phyloP scores from a whole-genome alignment of 2,329 filamentous ascomycete species.

The Calonectria fujianensis region DNA sequence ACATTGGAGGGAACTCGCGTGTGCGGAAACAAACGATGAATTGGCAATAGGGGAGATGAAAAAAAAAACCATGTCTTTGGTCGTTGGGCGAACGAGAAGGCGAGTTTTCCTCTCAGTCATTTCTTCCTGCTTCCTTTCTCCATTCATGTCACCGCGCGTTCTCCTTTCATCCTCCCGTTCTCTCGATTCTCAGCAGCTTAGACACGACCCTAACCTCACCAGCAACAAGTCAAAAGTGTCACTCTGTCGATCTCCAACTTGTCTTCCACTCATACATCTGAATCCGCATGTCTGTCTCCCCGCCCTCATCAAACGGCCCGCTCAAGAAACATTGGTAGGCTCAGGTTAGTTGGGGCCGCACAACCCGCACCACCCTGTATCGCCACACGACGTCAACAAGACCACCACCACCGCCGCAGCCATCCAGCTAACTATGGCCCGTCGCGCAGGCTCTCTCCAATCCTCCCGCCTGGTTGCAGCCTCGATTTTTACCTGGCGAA shows the following conservation, averaged over 20 bases:
- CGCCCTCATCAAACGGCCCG: slow-evolving; percentile 14
- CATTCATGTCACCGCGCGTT: not conserved
- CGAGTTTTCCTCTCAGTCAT: not conserved
- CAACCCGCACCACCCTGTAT: slow-evolving; percentile 32
- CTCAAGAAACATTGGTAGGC: slow-evolving; percentile 29
- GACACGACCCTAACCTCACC: not conserved
- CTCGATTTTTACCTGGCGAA: slow-evolving; percentile 26
- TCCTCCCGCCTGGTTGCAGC: slow-evolving; percentile 26
- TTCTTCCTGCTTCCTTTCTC: slow-evolving; percentile 2
- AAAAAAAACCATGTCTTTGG: not conserved
- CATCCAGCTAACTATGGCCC: slow-evolving; percentile 24
- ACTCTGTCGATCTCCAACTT: slow-evolving; percentile 23
- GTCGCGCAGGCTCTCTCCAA: slow-evolving; percentile 9
- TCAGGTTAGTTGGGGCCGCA: slow-evolving; percentile 26
- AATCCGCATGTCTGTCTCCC: slow-evolving; percentile 24
- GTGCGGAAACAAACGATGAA: not conserved
- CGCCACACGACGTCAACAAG: slow-evolving; percentile 35
- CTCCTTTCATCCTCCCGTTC: not conserved
- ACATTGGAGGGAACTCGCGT: not conserved
- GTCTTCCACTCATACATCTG: slow-evolving; percentile 27
- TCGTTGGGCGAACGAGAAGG: slow-evolving; percentile 3
- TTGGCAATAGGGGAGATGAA: not conserved
- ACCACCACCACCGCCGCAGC: slow-evolving; percentile 24
- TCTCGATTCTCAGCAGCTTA: slow-evolving; percentile 16
- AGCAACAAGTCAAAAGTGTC: slow-evolving; percentile 9